These are phyloP conservation scores for Porphyridium purpureum DNA, from an alignment of 23 red algal species.

Conservation along the genomic window DNA sequence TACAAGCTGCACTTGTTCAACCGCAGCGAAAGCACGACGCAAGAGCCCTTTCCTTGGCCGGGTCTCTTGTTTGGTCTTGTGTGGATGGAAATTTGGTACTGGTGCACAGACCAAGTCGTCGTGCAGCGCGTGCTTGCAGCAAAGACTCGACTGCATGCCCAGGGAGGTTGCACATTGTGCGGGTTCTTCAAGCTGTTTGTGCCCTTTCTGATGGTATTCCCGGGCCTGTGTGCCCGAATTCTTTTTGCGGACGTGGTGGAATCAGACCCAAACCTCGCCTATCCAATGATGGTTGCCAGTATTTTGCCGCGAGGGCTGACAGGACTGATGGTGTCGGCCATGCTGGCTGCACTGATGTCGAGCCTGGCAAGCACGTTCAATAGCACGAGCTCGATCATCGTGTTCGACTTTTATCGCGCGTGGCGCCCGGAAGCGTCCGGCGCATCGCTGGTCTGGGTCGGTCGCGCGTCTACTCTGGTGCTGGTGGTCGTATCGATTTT, in stretches of 20 bases:
- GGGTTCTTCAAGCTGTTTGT: conserved; percentile 9
- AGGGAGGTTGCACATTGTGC: conserved; percentile 9
- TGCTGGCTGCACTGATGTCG: conserved; percentile 21
- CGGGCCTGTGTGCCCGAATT: conserved; percentile 10
- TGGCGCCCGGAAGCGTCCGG: not conserved
- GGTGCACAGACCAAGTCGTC: conserved; percentile 20
- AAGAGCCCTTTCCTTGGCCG: conserved; percentile 9
- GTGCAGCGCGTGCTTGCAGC: conserved; percentile 14
- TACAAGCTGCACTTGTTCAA: conserved; percentile 2
- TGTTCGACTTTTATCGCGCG: conserved; percentile 2
- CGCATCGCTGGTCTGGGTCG: conserved; percentile 4
- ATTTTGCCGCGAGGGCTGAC: conserved; percentile 12
- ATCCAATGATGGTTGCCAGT: conserved; percentile 4
- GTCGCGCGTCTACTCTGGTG: conserved; percentile 1
- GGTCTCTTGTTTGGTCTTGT: conserved; percentile 10
- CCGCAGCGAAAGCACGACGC: not conserved
- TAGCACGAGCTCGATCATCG: conserved; percentile 5
- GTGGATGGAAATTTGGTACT: conserved; percentile 13
- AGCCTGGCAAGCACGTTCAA: conserved; percentile 12
- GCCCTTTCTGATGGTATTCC: conserved; percentile 16
- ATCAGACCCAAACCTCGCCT: conserved; percentile 5
- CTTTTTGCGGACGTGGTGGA: conserved; percentile 6
- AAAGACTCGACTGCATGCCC: conserved; percentile 6
- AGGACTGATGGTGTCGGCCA: conserved; percentile 13
- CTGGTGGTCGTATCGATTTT: not conserved